Evolutionary conservation across 2,329 filamentous ascomycete genomes (phyloP).

Genomic region (Hypomyces rosellus): DNA sequence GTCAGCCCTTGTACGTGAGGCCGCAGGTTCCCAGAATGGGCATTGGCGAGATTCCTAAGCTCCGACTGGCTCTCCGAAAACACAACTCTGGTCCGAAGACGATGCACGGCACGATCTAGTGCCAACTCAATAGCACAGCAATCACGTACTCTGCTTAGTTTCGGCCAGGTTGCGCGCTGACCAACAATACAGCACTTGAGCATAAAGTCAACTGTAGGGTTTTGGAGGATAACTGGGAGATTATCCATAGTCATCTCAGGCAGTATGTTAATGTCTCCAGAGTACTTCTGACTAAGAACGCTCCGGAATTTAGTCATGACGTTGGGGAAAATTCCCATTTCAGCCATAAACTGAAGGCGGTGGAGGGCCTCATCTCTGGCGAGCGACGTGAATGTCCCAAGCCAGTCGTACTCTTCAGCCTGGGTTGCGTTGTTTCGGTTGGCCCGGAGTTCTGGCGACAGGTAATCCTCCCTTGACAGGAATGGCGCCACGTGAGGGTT

Average conservation of each 20-base stretch:
- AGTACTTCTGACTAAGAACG: slow-evolving; percentile 84
- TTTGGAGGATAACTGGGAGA: slow-evolving; percentile 70
- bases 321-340: slow-evolving; percentile 75
- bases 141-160: slow-evolving; percentile 76
- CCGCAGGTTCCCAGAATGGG: slow-evolving; percentile 20
- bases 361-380: slow-evolving; percentile 77
- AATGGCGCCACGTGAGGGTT: slow-evolving; percentile 93
- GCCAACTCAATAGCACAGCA: slow-evolving; percentile 85
- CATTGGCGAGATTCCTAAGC: slow-evolving; percentile 39
- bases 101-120: slow-evolving; percentile 67
- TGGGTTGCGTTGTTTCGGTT: slow-evolving; percentile 19
- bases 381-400: slow-evolving; percentile 62
- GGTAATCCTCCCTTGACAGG: slow-evolving; percentile 64
- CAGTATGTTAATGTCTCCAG: slow-evolving; percentile 90
- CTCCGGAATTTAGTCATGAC: slow-evolving; percentile 71
- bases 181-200: slow-evolving; percentile 67
- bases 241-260: slow-evolving; percentile 71
- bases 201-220: slow-evolving; percentile 86
- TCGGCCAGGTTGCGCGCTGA: slow-evolving; percentile 87
- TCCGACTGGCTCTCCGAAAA: slow-evolving; percentile 62
- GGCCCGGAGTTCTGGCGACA: slow-evolving; percentile 31
- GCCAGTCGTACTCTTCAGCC: slow-evolving; percentile 47
- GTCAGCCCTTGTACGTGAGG: slow-evolving; percentile 15
- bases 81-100: slow-evolving; percentile 59
- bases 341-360: slow-evolving; percentile 71